phyloP scores from a whole-genome alignment of 345 rosid genomes.

The Noccaea caerulescens region DNA sequence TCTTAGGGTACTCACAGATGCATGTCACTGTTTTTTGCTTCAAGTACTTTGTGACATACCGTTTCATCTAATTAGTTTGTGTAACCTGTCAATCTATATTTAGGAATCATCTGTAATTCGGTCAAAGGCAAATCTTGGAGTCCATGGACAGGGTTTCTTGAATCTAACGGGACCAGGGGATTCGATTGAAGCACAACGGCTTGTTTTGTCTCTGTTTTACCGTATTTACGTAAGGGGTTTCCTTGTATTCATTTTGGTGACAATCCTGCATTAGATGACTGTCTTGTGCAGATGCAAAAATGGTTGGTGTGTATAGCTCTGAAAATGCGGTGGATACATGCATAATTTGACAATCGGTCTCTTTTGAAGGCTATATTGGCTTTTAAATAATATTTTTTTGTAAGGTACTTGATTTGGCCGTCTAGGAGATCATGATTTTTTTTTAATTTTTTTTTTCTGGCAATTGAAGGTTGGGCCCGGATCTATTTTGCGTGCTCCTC shows the following conservation, averaged over 20 bases:
- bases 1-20: conserved; percentile 66
- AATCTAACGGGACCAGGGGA: conserved; percentile 94
- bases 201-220: conserved; percentile 92
- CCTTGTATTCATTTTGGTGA: conserved; percentile 22
- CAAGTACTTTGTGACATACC: conserved; percentile 32
- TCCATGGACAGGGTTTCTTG: conserved; percentile 96
- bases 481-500: conserved; percentile 89
- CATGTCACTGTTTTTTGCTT: conserved; percentile 26
- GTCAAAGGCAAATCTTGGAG: conserved; percentile 95
- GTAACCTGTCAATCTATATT: conserved; percentile 19
- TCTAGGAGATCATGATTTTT: conserved; percentile 14
- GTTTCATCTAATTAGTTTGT: conserved; percentile 7
- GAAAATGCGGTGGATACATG: conserved; percentile 19
- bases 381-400: conserved; percentile 24
- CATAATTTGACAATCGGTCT: conserved; percentile 16
- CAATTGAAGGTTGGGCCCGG: conserved; percentile 86
- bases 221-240: conserved; percentile 75
- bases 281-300: conserved; percentile 19
- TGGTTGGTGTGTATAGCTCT: conserved; percentile 27
- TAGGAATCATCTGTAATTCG: conserved; percentile 94
- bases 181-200: conserved; percentile 88
- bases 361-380: conserved; percentile 17
- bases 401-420: conserved; percentile 19
- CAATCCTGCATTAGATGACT: conserved; percentile 28
- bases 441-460: conserved; percentile 19